Conservation (phyloP, 257 asterid species). For the Solanum stenotomum region DNA sequence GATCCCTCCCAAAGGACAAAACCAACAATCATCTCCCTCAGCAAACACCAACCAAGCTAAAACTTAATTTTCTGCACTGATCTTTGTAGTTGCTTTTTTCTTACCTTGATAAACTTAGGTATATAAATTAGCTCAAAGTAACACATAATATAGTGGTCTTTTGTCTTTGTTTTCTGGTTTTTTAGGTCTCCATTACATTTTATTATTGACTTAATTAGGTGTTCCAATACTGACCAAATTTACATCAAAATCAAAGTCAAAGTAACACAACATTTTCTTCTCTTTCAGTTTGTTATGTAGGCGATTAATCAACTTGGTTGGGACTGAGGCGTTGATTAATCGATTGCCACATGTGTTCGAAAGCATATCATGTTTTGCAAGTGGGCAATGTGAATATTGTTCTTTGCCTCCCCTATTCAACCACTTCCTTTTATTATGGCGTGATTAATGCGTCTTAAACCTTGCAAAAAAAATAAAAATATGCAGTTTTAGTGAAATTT, state of each 20-base stretch:
- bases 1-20: conserved; percentile 58
- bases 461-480: too few relatives aligned
- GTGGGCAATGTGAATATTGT: too few relatives aligned
- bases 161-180: background rate
- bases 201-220: background rate
- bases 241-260: background rate
- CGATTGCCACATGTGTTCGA: background rate
- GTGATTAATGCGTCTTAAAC: background rate
- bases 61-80: conserved; percentile 12
- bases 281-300: background rate
- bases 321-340: background rate
- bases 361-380: background rate
- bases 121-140: conserved; percentile 1
- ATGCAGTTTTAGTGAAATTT: background rate
- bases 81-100: background rate
- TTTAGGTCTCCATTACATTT: background rate
- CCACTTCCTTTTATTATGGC: background rate
- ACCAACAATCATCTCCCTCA: conserved; percentile 27
- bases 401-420: background rate
- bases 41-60: conserved; percentile 39
- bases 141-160: background rate
- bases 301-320: background rate
- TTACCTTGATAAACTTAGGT: background rate
- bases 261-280: background rate
- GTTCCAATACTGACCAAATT: background rate